Percentiles rank a stretch among this genome's conserved stretches.
phyloP scores from a whole-genome alignment of 345 rosid genomes.

The Adansonia digitata region DNA sequence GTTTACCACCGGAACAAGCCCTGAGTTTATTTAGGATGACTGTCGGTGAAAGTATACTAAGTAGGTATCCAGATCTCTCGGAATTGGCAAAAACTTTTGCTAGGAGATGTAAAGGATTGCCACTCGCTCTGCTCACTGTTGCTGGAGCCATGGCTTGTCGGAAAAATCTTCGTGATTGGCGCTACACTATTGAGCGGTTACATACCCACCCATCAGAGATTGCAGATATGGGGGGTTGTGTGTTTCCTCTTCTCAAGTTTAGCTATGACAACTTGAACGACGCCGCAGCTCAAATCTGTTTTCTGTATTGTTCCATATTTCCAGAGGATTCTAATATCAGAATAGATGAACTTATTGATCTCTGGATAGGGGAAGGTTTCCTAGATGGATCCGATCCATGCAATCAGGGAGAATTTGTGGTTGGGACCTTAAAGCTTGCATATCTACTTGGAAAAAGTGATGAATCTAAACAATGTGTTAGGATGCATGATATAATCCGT shows the following conservation, averaged over 20 bases:
- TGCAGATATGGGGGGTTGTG: conserved; percentile 6
- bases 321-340: conserved; percentile 7
- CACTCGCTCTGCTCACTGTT: conserved; percentile 17
- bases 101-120: conserved; percentile 17
- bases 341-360: neutral
- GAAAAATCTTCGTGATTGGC: conserved; percentile 6
- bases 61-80: neutral
- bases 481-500: conserved; percentile 24
- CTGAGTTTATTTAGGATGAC: neutral
- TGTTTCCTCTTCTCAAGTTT: conserved; percentile 14
- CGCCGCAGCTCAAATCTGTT: neutral
- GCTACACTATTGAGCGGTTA: neutral
- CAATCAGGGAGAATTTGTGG: neutral
- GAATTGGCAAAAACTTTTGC: neutral
- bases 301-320: conserved; percentile 19
- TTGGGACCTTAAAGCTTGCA: conserved; percentile 14
- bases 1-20: conserved; percentile 3
- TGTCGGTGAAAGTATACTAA: neutral
- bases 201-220: neutral
- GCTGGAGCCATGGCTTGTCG: conserved; percentile 18
- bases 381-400: neutral
- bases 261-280: conserved; percentile 15
- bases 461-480: neutral
- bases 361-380: conserved; percentile 27
- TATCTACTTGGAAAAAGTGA: conserved; percentile 15